Evolutionary conservation across 2,329 filamentous ascomycete genomes (phyloP), one percentile per base, ranked within the genome.

Genomic region (Didymella keratinophila): DNA sequence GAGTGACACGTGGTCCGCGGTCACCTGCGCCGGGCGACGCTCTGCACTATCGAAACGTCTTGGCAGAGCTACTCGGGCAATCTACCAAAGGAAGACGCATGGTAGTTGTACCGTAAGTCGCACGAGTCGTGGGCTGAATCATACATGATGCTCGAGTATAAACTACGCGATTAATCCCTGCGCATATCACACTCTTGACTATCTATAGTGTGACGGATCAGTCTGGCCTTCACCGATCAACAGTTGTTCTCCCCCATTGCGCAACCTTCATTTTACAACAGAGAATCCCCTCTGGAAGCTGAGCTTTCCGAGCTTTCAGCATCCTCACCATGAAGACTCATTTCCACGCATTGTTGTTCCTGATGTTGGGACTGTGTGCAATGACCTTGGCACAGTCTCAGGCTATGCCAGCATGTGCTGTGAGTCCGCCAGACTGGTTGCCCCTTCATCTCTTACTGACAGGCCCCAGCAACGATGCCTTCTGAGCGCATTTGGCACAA

Each of bases 351-450:
- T 41, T 56, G 43, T 11, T 60, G 36, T 10, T 60, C 10, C 21
- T 60, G 21, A 32, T 55, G 8, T n/a, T 49, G 32, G 48, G 52
- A 16, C 39, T 60, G 52, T 56, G 51, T 53, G 36, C 34, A 37
- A 56, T 52, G 23, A 46, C 52, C 42, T 44, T 56, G 20, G 58
- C 58, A 36, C 58, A 60, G 52, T 45, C 47, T n/a, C 27, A 60
- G 23, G 41, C 23, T 43, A 41, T 62, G 41, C 65, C 65, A 7
- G 21, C 37, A 18, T 67, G 65, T 44, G 65, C 65, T 58, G 63
- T 67, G 51, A 66, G 63, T 62, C 45, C 25, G 30, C 43, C 20
- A 41, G 10, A n/a, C 20, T 46, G 30, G 42, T 41, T 30, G 16
- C 14, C n/a, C 12, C 32, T 20, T 42, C 21, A 32, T 37, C 43